Conservation (phyloP, 2,329 filamentous ascomycete species). For the Venturia pyrina region DNA sequence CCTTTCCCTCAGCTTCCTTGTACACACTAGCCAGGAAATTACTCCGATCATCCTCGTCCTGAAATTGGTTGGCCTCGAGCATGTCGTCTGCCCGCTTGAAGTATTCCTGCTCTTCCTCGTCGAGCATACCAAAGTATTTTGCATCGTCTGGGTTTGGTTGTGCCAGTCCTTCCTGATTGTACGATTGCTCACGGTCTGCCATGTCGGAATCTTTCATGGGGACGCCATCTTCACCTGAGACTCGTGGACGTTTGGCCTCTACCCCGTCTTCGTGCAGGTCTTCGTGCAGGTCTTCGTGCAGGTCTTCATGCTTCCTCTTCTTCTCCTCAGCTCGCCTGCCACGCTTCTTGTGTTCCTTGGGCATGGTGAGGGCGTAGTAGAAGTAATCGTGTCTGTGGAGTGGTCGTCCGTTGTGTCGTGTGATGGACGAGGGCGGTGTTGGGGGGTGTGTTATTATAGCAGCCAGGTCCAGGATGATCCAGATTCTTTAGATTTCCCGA, state of each 20-base stretch:
- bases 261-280: slow-evolving; percentile 28
- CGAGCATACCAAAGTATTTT: slow-evolving; percentile 87
- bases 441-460: background rate
- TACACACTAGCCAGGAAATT: slow-evolving; percentile 67
- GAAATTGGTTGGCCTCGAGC: slow-evolving; percentile 83
- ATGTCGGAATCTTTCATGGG: slow-evolving; percentile 16
- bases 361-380: slow-evolving; percentile 32
- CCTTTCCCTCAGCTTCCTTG: slow-evolving; percentile 78
- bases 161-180: slow-evolving; percentile 16
- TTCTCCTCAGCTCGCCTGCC: slow-evolving; percentile 43
- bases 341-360: slow-evolving; percentile 49
- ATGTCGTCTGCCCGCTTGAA: slow-evolving; percentile 84
- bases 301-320: slow-evolving; percentile 41
- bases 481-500: background rate
- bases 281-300: slow-evolving; percentile 22
- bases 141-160: slow-evolving; percentile 39
- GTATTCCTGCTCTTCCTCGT: slow-evolving; percentile 90
- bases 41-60: slow-evolving; percentile 50
- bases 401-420: background rate
- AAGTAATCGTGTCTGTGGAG: background rate
- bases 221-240: background rate
- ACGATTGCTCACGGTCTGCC: slow-evolving; percentile 10
- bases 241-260: slow-evolving; percentile 26
- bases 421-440: background rate
- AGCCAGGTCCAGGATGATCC: background rate